phyloP scores from a whole-genome alignment of 2,329 filamentous ascomycete genomes.

The Talaromyces sp. region DNA sequence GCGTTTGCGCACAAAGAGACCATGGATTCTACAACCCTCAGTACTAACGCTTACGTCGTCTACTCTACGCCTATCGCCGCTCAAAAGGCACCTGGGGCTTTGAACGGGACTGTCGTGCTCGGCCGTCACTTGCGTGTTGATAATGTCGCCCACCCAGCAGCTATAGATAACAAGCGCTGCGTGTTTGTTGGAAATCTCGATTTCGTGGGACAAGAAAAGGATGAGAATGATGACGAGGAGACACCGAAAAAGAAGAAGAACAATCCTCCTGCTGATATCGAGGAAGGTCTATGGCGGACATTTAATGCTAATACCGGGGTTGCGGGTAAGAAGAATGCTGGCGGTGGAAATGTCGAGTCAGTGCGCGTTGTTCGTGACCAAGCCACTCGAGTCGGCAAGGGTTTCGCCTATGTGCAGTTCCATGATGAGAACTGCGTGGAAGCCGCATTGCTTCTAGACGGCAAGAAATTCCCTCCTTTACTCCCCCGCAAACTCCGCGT shows the following conservation, averaged over 20 bases:
- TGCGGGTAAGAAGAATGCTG: slow-evolving; percentile 21
- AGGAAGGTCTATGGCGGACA: slow-evolving; percentile 67
- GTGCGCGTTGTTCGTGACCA: slow-evolving; percentile 89
- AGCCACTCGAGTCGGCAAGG: slow-evolving; percentile 90
- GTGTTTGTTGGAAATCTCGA: slow-evolving; percentile 95
- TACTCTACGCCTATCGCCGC: slow-evolving; percentile 75
- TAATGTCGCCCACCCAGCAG: slow-evolving; percentile 80
- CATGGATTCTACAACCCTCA: slow-evolving; percentile 87
- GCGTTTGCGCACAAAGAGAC: slow-evolving; percentile 87
- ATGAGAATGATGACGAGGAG: slow-evolving; percentile 61
- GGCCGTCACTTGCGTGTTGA: slow-evolving; percentile 89
- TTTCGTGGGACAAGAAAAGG: slow-evolving; percentile 88
- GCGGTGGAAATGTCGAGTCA: slow-evolving; percentile 80
- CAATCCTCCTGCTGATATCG: slow-evolving; percentile 75
- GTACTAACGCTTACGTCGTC: slow-evolving; percentile 90
- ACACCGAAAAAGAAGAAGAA: slow-evolving; percentile 62
- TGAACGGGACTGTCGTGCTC: slow-evolving; percentile 83
- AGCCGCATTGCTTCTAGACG: slow-evolving; percentile 81
- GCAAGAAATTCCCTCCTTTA: slow-evolving; percentile 90
- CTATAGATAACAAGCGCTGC: slow-evolving; percentile 81
- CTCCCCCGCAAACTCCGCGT: slow-evolving; percentile 87
- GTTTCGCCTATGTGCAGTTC: slow-evolving; percentile 97
- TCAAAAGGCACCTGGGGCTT: slow-evolving; percentile 68
- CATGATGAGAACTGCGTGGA: slow-evolving; percentile 86
- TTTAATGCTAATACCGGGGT: slow-evolving; percentile 38